Evolutionary conservation across 805 yeast species (phyloP).

Genomic region (Starmerella floricola): DNA sequence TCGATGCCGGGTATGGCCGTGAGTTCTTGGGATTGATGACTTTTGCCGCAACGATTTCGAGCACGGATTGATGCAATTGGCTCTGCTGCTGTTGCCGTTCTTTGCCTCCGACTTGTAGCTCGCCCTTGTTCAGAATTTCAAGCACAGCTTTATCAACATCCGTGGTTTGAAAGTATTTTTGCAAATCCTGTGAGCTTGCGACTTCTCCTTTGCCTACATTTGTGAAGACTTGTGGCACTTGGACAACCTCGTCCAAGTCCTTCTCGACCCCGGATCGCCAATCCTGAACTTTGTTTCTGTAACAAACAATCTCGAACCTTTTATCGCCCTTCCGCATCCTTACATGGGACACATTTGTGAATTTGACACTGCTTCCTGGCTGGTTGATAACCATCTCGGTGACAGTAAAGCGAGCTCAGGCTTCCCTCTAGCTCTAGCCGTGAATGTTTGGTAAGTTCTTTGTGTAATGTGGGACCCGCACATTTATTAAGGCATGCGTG

Average conservation of each 20-base stretch:
- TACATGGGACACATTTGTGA: constrained; percentile 90
- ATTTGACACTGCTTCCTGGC: constrained; percentile 76
- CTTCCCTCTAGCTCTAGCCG: no score
- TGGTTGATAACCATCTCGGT: constrained; percentile 33
- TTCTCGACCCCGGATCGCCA: constrained; percentile 81
- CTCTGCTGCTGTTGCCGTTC: constrained; percentile 67
- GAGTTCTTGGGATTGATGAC: constrained; percentile 83
- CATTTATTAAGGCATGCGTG: no score
- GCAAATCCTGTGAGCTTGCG: constrained; percentile 75
- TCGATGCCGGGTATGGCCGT: constrained; percentile 87
- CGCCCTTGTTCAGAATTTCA: constrained; percentile 82
- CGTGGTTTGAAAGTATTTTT: constrained; percentile 60
- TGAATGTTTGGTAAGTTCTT: no score
- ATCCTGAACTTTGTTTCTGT: constrained; percentile 93
- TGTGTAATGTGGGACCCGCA: no score
- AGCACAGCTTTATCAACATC: constrained; percentile 62
- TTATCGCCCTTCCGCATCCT: constrained; percentile 79
- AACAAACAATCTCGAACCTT: constrained; percentile 90
- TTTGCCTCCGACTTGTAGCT: constrained; percentile 85
- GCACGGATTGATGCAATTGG: constrained; percentile 68
- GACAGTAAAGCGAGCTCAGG: no score
- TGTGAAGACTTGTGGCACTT: constrained; percentile 84
- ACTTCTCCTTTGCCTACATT: constrained; percentile 92
- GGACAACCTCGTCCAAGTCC: constrained; percentile 89
- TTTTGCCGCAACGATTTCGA: constrained; percentile 73